phyloP scores from a whole-genome alignment of 1,284 basidiomycete species.

The Macrocystidia cucumis region DNA sequence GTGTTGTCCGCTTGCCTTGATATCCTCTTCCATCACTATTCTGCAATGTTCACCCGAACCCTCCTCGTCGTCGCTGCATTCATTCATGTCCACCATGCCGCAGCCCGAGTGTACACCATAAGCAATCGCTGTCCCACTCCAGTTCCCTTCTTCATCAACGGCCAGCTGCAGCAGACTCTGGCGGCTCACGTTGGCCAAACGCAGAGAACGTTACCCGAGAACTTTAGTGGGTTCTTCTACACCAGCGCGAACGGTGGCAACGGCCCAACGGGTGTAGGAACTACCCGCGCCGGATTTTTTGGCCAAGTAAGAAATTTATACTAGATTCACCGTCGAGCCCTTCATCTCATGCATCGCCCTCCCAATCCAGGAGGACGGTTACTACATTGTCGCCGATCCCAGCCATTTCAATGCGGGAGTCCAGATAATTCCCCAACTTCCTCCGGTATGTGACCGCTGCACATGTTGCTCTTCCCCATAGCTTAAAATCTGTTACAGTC shows the following conservation, averaged over 20 bases:
- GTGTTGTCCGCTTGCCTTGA: too few relatives aligned
- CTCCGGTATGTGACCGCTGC: constrained; percentile 6
- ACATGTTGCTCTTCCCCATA: not conserved
- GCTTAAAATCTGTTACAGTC: constrained; percentile 1
- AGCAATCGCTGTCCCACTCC: constrained; percentile 12
- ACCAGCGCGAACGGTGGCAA: constrained; percentile 15
- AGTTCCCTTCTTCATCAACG: constrained; percentile 14
- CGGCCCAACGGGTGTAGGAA: constrained; percentile 8
- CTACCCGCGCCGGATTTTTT: constrained; percentile 15
- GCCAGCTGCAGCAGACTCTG: constrained; percentile 7
- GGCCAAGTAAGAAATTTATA: constrained; percentile 10
- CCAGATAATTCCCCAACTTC: constrained; percentile 8
- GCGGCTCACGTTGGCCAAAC: constrained; percentile 1
- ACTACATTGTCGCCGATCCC: constrained; percentile 14
- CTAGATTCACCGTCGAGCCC: not conserved
- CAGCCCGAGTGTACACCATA: constrained; percentile 3
- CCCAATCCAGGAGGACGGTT: too few relatives aligned
- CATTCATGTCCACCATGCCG: not conserved
- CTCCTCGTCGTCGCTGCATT: not conserved
- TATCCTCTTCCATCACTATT: not conserved
- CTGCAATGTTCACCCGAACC: not conserved
- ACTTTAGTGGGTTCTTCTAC: constrained; percentile 15
- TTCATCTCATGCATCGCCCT: not conserved
- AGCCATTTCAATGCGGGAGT: constrained; percentile 13
- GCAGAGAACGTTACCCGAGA: constrained; percentile 7